Percentiles rank a stretch among this genome's conserved stretches.
These are phyloP conservation scores for Lasiodiplodia gonubiensis DNA, from an alignment of 2,329 filamentous ascomycete species.

Conservation along the genomic window DNA sequence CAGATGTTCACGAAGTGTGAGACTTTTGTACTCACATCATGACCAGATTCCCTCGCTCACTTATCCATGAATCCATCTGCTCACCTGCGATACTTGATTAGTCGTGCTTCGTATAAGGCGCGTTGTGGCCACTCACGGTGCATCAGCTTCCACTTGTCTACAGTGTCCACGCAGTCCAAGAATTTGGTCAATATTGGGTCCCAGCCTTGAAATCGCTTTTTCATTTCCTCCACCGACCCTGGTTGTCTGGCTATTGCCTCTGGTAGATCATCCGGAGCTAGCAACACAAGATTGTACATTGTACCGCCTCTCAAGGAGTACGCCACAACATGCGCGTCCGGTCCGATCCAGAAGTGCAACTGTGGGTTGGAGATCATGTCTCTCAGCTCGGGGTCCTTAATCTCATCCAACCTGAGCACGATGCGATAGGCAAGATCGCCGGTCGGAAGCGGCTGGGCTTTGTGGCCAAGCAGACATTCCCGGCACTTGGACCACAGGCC, in stretches of 20 bases:
- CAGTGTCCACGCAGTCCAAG: conserved; percentile 59
- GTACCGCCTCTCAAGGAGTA: conserved; percentile 65
- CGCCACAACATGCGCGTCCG: conserved; percentile 64
- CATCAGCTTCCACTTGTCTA: conserved; percentile 75
- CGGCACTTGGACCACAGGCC: conserved; percentile 67
- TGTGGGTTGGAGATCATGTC: conserved; percentile 60
- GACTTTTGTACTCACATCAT: conserved; percentile 40
- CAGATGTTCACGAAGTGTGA: conserved; percentile 65
- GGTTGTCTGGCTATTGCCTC: conserved; percentile 57
- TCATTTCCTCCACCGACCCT: conserved; percentile 67
- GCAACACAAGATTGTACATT: conserved; percentile 70
- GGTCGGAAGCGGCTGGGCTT: conserved; percentile 60
- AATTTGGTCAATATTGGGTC: conserved; percentile 62
- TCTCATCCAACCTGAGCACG: conserved; percentile 59
- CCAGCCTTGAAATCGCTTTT: conserved; percentile 65
- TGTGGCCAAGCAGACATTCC: conserved; percentile 53
- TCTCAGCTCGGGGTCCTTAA: conserved; percentile 57
- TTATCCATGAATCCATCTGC: conserved; percentile 27
- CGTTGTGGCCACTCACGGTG: conserved; percentile 39
- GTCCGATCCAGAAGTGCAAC: conserved; percentile 69
- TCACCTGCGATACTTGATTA: background rate
- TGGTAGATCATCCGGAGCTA: conserved; percentile 68
- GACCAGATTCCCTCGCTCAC: conserved; percentile 37
- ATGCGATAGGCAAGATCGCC: conserved; percentile 71
- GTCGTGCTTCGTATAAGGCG: background rate